These are phyloP conservation scores for Diversispora eburnea DNA, from an alignment of 192 early-diverging fungal genomes.

Conservation along the genomic window DNA sequence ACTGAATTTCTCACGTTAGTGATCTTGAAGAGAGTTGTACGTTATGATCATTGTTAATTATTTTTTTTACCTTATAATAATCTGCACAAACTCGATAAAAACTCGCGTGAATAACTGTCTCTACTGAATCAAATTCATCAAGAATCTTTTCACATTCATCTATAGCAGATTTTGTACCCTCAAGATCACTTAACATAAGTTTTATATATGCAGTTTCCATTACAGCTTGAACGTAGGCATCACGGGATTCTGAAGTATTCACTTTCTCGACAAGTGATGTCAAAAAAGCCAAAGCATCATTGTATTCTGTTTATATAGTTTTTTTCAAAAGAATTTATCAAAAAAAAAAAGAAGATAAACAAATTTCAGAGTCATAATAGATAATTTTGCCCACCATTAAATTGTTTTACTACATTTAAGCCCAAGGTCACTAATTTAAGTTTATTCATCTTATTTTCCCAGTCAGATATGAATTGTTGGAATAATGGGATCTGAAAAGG, in stretches of 20 bases:
- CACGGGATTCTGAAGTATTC: conserved; percentile 61
- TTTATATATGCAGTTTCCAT: conserved; percentile 86
- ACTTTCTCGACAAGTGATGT: conserved; percentile 66
- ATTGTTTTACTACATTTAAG: conserved; percentile 68
- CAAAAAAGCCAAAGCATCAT: conserved; percentile 75
- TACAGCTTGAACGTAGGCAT: conserved; percentile 80
- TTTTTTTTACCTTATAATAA: conserved; percentile 79
- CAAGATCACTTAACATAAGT: conserved; percentile 73
- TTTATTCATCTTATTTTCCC: conserved; percentile 93
- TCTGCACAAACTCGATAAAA: conserved; percentile 95
- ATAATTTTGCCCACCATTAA: conserved; percentile 50
- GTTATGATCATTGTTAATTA: neutral
- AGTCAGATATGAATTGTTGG: conserved; percentile 89
- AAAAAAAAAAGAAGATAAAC: conserved; percentile 13
- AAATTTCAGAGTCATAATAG: conserved; percentile 3
- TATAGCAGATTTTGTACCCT: conserved; percentile 77
- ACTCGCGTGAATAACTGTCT: conserved; percentile 86
- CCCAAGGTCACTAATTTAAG: conserved; percentile 85
- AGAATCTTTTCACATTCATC: conserved; percentile 85
- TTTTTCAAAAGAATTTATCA: conserved; percentile 3
- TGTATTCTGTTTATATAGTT: conserved; percentile 46
- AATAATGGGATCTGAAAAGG: conserved; percentile 79
- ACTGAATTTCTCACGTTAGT: neutral
- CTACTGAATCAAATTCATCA: conserved; percentile 68
- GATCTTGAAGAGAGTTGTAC: neutral